Evolutionary conservation across 805 yeast species (phyloP).

Genomic region (Starmerella kuoi): DNA sequence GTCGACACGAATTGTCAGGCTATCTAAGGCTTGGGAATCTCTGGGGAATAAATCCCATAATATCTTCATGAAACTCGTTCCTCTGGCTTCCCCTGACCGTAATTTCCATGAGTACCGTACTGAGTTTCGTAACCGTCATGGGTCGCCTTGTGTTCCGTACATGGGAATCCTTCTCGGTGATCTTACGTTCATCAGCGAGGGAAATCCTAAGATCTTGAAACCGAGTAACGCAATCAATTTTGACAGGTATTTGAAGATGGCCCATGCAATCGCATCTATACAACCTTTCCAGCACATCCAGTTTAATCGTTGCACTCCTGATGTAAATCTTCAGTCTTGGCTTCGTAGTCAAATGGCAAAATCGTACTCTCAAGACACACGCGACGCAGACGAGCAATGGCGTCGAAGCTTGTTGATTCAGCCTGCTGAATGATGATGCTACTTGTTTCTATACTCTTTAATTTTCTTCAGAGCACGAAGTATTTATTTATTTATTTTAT

Average conservation of each 20-base stretch:
- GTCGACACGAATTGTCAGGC: constrained; percentile 28
- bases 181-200: constrained; percentile 30
- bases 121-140: constrained; percentile 21
- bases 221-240: constrained; percentile 25
- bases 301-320: constrained; percentile 15
- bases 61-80: constrained; percentile 22
- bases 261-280: constrained; percentile 26
- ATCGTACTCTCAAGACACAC: constrained; percentile 23
- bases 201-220: constrained; percentile 25
- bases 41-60: constrained; percentile 24
- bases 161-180: constrained; percentile 30
- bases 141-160: constrained; percentile 29
- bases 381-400: constrained; percentile 29
- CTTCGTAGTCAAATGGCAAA: constrained; percentile 27
- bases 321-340: constrained; percentile 25
- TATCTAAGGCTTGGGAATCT: constrained; percentile 28
- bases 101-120: constrained; percentile 28
- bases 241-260: constrained; percentile 27
- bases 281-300: constrained; percentile 27
- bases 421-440: constrained; percentile 20
- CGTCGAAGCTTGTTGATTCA: constrained; percentile 29
- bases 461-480: background rate
- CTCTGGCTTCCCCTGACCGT: constrained; percentile 28
- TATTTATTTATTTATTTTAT: too few relatives aligned
- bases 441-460: background rate